phyloP scores from a whole-genome alignment of 345 rosid species.

The Moringa oleifera region DNA sequence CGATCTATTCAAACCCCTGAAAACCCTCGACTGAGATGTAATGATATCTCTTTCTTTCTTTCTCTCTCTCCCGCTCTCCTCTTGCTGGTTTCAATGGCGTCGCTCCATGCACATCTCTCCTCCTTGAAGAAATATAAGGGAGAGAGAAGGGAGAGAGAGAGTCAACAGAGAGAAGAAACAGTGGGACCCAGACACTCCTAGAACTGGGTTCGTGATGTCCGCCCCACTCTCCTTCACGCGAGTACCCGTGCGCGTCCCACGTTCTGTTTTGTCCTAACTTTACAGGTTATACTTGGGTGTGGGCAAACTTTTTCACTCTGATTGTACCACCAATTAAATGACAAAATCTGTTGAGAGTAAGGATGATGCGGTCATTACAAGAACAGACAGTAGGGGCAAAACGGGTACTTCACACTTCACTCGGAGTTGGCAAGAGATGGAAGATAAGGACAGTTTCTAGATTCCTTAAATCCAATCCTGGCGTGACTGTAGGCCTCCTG shows the following conservation, averaged over 20 bases:
- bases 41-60: not conserved
- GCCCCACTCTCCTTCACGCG: slow-evolving; percentile 25
- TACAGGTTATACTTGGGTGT: not conserved
- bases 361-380: not conserved
- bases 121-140: not conserved
- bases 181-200: slow-evolving; percentile 24
- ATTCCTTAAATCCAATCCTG: not conserved
- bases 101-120: not conserved
- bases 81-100: slow-evolving; percentile 7
- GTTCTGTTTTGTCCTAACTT: not conserved
- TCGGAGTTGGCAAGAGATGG: not conserved
- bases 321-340: not conserved
- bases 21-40: not conserved
- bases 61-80: too few relatives aligned
- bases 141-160: not conserved
- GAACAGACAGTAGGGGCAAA: not conserved
- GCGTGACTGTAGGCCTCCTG: not conserved
- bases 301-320: not conserved
- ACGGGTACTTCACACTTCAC: not conserved
- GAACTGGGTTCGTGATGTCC: slow-evolving; percentile 36
- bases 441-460: not conserved
- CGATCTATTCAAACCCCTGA: not conserved
- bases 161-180: not conserved
- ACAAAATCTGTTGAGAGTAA: not conserved
- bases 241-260: not conserved